Conservation (phyloP, 1,284 basidiomycete genomes). For the Microbotryum saponariae region DNA sequence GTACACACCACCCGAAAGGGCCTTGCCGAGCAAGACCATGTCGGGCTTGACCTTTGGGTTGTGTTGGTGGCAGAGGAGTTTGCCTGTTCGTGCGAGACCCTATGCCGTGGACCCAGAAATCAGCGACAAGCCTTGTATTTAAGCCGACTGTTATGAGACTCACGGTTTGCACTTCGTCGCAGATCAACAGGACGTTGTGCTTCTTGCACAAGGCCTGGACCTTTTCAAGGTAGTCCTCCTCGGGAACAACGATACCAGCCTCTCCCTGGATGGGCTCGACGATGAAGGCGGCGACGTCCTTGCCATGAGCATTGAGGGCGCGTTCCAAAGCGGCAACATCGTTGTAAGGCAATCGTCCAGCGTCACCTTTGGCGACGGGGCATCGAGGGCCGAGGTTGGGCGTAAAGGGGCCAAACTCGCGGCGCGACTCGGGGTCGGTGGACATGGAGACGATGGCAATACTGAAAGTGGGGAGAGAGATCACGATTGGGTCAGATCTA, state of each 20-base stretch:
- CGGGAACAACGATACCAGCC: slow-evolving; percentile 89
- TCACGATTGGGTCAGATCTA: background rate
- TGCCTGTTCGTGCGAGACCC: slow-evolving; percentile 76
- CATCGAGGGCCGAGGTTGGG: slow-evolving; percentile 67
- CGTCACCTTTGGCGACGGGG: slow-evolving; percentile 48
- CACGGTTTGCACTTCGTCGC: slow-evolving; percentile 90
- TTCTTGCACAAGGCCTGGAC: slow-evolving; percentile 80
- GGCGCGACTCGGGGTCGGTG: slow-evolving; percentile 83
- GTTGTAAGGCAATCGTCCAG: slow-evolving; percentile 63
- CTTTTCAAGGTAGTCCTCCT: slow-evolving; percentile 73
- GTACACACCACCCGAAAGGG: slow-evolving; percentile 91
- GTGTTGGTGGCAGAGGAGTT: slow-evolving; percentile 79
- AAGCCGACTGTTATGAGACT: slow-evolving; percentile 26
- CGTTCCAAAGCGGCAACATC: slow-evolving; percentile 70
- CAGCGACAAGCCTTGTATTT: slow-evolving; percentile 38
- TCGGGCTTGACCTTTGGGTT: slow-evolving; percentile 78
- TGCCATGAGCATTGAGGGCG: slow-evolving; percentile 72
- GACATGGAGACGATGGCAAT: slow-evolving; percentile 60
- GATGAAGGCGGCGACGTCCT: slow-evolving; percentile 83
- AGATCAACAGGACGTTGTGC: slow-evolving; percentile 90
- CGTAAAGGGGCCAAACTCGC: slow-evolving; percentile 85
- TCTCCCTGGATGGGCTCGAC: slow-evolving; percentile 98
- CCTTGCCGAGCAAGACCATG: slow-evolving; percentile 89
- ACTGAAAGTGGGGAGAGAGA: background rate
- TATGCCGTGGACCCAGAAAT: slow-evolving; percentile 37